phyloP scores from a whole-genome alignment of 805 yeast genomes.

The Yarrowia divulgata region DNA sequence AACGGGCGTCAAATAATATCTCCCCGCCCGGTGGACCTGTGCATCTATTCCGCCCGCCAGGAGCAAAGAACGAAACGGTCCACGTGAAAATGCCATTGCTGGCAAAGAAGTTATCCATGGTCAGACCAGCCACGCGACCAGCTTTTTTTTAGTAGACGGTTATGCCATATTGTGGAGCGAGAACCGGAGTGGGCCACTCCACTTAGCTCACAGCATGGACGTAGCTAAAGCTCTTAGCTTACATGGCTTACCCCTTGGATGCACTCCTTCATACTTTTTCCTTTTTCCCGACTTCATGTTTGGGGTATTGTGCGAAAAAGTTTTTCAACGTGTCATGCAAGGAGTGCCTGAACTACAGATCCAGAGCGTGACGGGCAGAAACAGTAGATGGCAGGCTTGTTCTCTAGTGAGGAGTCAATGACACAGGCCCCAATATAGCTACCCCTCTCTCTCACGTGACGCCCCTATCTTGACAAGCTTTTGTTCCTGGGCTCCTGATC shows the following conservation, averaged over 20 bases:
- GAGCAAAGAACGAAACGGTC: not conserved
- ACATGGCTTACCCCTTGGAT: conserved; percentile 21
- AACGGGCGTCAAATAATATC: not conserved
- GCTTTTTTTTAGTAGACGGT: no score
- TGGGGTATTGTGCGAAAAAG: not conserved
- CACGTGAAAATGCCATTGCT: not conserved
- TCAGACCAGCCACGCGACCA: not conserved
- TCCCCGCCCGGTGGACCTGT: not conserved
- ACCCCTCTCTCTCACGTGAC: conserved; percentile 2
- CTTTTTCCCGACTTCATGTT: not conserved
- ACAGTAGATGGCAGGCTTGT: no score
- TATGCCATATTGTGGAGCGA: no score
- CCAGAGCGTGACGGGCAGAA: no score
- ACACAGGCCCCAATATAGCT: no score
- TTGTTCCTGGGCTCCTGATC: conserved; percentile 23
- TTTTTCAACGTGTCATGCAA: conserved; percentile 17
- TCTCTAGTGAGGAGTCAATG: no score
- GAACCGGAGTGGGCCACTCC: not conserved
- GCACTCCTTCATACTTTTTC: conserved; percentile 15
- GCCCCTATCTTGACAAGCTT: conserved; percentile 3
- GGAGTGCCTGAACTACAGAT: conserved; percentile 15
- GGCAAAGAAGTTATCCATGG: not conserved
- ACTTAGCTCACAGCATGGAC: not conserved
- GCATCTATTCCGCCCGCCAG: not conserved
- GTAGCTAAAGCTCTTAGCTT: no score